Conservation (phyloP, 1,284 basidiomycete species). For the Apiotrichum mycotoxinovorans region DNA sequence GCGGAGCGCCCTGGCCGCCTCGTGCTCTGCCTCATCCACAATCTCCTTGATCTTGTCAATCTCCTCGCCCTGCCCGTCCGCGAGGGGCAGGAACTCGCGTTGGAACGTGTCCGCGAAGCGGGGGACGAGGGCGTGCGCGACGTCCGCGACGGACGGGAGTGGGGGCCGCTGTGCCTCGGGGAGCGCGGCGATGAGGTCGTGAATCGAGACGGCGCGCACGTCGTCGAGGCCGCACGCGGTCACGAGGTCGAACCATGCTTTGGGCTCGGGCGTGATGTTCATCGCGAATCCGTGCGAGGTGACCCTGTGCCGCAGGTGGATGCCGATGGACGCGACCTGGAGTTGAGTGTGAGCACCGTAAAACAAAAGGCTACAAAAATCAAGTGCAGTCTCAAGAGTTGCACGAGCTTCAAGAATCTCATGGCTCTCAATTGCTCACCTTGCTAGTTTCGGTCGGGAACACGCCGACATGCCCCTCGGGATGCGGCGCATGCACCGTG, state of each 20-base stretch:
- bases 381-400: background rate
- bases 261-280: conserved; percentile 78
- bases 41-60: conserved; percentile 26
- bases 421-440: too few relatives aligned
- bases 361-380: background rate
- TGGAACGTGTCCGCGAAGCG: conserved; percentile 40
- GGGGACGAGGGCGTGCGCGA: conserved; percentile 33
- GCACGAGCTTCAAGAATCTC: too few relatives aligned
- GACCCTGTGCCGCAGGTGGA: conserved; percentile 90
- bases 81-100: conserved; percentile 29
- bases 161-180: conserved; percentile 2
- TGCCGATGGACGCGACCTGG: conserved; percentile 91
- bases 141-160: conserved; percentile 25
- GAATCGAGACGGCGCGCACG: conserved; percentile 60
- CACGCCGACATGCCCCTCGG: conserved; percentile 50
- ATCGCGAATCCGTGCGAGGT: conserved; percentile 93
- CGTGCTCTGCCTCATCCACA: conserved; percentile 29
- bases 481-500: conserved; percentile 47
- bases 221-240: conserved; percentile 90
- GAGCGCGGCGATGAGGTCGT: conserved; percentile 36
- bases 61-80: conserved; percentile 14
- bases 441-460: conserved; percentile 46
- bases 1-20: conserved; percentile 24
- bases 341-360: conserved; percentile 49
- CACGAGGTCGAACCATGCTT: conserved; percentile 78